Evolutionary conservation across 768 basidiomycete species (phyloP), one percentile per base, ranked within the genome.

Genomic region (Glaciozyma martinii): DNA sequence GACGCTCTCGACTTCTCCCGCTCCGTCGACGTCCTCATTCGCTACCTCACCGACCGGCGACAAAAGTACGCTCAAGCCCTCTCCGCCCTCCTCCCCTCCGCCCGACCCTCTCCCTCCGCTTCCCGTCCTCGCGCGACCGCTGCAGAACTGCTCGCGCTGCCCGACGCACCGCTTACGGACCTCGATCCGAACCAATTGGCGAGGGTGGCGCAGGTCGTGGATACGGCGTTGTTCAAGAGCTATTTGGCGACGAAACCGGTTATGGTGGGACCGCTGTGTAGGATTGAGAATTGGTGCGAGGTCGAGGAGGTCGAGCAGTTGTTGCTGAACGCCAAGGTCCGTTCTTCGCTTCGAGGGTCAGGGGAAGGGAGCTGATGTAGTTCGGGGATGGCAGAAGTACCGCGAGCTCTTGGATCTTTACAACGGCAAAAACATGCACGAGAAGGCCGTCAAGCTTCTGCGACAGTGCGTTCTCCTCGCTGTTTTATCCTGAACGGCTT

Each of bases 201-300:
- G 44, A 82, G 89, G 25, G 89, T 87, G 62, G 91, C 92, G 1
- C 93, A 97, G 77, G 85, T 98, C 42, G 88, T 97, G 30, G 90
- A 98, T 72, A 97, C 95, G 1, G 93, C 89, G 13, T 78, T 98
- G 68, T 92, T 98, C 77, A 94, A 95, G 77, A 85, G 87, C 4
- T 95, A 94, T 76, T 78, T 98, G 27, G 81, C 89, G 27, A 86
- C 87, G 49, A 80, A 87, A 52, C 90, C 94, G 0, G 82, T 73
- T n/a, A 78, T 99, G 62, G 78, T 98, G 15, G 90, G 89, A 0
- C 84, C 89, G 37, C 76, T 97, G 57, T 98, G 94, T 76, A 82
- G 94, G 50, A 79, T 94, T 30, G 83, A 89, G 3, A 98, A 95
- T 76, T 99, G 92, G 91, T 98, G 94, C 76, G 95, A 97, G 74